These are phyloP conservation scores for Alternaria consortialis DNA, from an alignment of 2,329 filamentous ascomycete genomes.

Conservation along the genomic window DNA sequence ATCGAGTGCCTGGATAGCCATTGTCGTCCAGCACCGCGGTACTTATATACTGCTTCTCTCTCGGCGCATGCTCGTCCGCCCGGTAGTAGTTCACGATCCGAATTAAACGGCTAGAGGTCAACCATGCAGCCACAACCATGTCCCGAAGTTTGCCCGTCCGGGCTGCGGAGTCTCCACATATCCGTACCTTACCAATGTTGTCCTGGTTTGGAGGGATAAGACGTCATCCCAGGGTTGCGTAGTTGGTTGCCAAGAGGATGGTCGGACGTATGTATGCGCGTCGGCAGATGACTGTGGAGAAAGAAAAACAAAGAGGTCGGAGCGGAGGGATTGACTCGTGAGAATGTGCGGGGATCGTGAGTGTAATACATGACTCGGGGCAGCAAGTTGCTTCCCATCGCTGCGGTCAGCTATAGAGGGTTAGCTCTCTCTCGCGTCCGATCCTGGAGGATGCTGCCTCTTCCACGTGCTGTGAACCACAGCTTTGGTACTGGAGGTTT, in stretches of 20 bases:
- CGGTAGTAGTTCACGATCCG: conserved; percentile 4
- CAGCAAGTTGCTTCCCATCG: background rate
- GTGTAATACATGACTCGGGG: conserved; percentile 6
- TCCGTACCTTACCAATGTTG: conserved; percentile 25
- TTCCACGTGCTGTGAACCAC: conserved; percentile 2
- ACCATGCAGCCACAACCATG: conserved; percentile 3
- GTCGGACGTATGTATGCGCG: conserved; percentile 26
- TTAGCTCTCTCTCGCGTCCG: background rate
- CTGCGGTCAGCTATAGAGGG: background rate
- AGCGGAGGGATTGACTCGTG: conserved; percentile 7
- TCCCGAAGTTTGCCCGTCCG: conserved; percentile 37
- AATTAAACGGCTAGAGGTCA: conserved; percentile 2
- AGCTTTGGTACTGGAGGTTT: background rate
- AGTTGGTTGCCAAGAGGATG: conserved; percentile 32
- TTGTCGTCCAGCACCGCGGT: background rate
- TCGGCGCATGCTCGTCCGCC: conserved; percentile 7
- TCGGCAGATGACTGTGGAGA: conserved; percentile 25
- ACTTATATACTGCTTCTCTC: conserved; percentile 32
- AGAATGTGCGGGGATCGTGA: conserved; percentile 10
- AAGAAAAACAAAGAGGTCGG: conserved; percentile 5
- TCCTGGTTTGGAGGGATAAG: conserved; percentile 9
- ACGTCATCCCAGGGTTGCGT: conserved; percentile 18
- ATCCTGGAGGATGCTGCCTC: conserved; percentile 2
- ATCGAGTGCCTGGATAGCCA: conserved; percentile 13
- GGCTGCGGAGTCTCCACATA: conserved; percentile 23